These are phyloP conservation scores for Podaxis sp. DNA, from an alignment of 768 basidiomycete genomes.

Conservation along the genomic window DNA sequence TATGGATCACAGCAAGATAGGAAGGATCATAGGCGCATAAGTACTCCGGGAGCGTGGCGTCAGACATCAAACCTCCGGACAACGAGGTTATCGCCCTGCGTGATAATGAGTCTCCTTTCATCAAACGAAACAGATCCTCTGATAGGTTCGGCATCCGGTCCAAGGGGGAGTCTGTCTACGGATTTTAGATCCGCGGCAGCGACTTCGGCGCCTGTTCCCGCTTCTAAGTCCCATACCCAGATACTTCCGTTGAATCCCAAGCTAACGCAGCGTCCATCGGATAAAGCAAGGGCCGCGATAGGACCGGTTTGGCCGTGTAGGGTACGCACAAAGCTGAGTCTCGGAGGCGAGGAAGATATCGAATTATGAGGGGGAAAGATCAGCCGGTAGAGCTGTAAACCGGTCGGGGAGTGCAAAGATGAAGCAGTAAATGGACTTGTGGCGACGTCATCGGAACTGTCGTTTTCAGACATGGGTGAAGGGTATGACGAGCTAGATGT, in stretches of 20 bases:
- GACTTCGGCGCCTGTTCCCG: slow-evolving; percentile 46
- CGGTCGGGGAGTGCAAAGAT: slow-evolving; percentile 39
- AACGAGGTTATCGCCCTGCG: slow-evolving; percentile 39
- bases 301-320: slow-evolving; percentile 70
- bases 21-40: slow-evolving; percentile 9
- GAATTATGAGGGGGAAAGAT: slow-evolving; percentile 49
- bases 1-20: slow-evolving; percentile 10
- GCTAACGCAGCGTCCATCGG: slow-evolving; percentile 83
- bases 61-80: slow-evolving; percentile 61
- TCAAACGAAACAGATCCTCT: slow-evolving; percentile 66
- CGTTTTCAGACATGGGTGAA: slow-evolving; percentile 22
- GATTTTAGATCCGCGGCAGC: slow-evolving; percentile 27
- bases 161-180: slow-evolving; percentile 15
- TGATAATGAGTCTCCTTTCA: slow-evolving; percentile 68
- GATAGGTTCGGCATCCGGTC: slow-evolving; percentile 19
- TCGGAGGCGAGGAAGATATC: slow-evolving; percentile 53
- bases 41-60: slow-evolving; percentile 16
- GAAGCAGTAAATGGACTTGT: slow-evolving; percentile 19
- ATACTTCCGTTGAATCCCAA: slow-evolving; percentile 69
- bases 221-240: slow-evolving; percentile 88
- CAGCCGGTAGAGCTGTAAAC: slow-evolving; percentile 75
- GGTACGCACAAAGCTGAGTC: slow-evolving; percentile 69
- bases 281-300: slow-evolving; percentile 65
- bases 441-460: not conserved
- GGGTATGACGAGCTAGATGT: slow-evolving; percentile 20